These are phyloP conservation scores for Lichtheimia corymbifera DNA, from an alignment of 371 early-diverging fungal genomes.

Conservation along the genomic window DNA sequence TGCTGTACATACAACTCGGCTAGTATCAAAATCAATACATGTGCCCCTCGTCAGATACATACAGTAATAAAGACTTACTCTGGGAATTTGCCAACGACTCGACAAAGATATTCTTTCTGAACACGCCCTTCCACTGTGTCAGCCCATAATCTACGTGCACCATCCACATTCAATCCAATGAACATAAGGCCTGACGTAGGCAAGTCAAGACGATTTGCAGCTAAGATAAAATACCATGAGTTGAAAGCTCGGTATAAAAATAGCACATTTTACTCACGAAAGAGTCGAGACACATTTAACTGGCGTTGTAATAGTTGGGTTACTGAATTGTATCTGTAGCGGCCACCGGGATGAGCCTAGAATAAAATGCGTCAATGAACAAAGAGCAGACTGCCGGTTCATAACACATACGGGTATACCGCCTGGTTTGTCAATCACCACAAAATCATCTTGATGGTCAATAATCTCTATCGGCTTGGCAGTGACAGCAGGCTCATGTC, in stretches of 20 bases:
- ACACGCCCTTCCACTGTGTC: slow-evolving; percentile 69
- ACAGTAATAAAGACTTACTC: slow-evolving; percentile 36
- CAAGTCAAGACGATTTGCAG: slow-evolving; percentile 88
- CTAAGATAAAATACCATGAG: slow-evolving; percentile 23
- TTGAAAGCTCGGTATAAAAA: background rate
- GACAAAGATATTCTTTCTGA: slow-evolving; percentile 84
- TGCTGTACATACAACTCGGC: slow-evolving; percentile 63
- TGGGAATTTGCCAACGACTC: slow-evolving; percentile 88
- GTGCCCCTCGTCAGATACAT: too few species aligned
- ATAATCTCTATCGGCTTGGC: slow-evolving; percentile 64
- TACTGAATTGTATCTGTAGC: slow-evolving; percentile 82
- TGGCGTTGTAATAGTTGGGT: slow-evolving; percentile 74
- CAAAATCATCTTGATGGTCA: slow-evolving; percentile 56
- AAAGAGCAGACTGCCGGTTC: too few species aligned
- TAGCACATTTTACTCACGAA: slow-evolving; percentile 56
- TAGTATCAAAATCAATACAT: slow-evolving; percentile 30
- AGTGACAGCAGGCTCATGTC: slow-evolving; percentile 94
- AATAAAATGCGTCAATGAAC: background rate
- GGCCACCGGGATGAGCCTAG: slow-evolving; percentile 76
- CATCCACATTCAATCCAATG: slow-evolving; percentile 63
- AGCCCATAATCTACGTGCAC: slow-evolving; percentile 61
- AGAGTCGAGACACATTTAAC: slow-evolving; percentile 61
- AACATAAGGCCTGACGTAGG: slow-evolving; percentile 91
- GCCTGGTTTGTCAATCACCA: slow-evolving; percentile 89
- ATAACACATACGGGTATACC: slow-evolving; percentile 76